phyloP scores from a whole-genome alignment of 2,329 filamentous ascomycete genomes.

The Neoscytalidium dimidiatum region DNA sequence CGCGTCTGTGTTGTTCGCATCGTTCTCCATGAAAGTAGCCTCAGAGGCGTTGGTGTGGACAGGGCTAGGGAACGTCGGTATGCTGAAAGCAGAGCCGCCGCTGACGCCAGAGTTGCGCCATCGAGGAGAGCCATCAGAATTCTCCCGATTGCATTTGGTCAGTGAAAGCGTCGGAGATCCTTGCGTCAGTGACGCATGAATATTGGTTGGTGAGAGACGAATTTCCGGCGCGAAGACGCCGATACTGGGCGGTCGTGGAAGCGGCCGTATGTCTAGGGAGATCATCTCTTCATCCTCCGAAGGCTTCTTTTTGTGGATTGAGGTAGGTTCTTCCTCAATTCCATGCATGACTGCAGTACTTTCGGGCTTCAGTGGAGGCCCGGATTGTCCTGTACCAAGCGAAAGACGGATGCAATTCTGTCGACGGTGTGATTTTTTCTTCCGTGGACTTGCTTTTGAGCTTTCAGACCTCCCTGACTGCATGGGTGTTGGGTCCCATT shows the following conservation, averaged over 20 bases:
- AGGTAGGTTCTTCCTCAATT: conserved; percentile 40
- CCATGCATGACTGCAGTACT: conserved; percentile 39
- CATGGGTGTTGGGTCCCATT: conserved; percentile 44
- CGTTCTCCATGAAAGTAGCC: not conserved
- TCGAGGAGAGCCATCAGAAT: conserved; percentile 1
- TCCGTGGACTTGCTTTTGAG: conserved; percentile 47
- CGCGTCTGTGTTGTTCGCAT: not conserved
- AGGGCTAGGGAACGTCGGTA: conserved; percentile 39
- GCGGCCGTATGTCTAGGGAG: conserved; percentile 23
- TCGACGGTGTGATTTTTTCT: conserved; percentile 45
- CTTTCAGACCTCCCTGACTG: conserved; percentile 43
- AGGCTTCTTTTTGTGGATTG: not conserved
- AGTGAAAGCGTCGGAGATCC: conserved; percentile 43
- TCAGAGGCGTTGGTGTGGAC: not conserved
- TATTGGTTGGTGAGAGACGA: conserved; percentile 32
- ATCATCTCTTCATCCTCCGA: conserved; percentile 20
- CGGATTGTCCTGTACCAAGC: conserved; percentile 44
- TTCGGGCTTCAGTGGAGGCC: conserved; percentile 36
- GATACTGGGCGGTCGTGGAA: conserved; percentile 31
- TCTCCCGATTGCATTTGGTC: conserved; percentile 28
- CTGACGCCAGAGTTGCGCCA: conserved; percentile 28
- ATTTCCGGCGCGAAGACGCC: conserved; percentile 39
- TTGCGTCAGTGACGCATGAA: conserved; percentile 42
- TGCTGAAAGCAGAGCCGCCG: conserved; percentile 34
- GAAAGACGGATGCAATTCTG: conserved; percentile 51